Base-by-base conservation (phyloP, 2,329 filamentous ascomycete species). In the Blastomyces parvus region DNA sequence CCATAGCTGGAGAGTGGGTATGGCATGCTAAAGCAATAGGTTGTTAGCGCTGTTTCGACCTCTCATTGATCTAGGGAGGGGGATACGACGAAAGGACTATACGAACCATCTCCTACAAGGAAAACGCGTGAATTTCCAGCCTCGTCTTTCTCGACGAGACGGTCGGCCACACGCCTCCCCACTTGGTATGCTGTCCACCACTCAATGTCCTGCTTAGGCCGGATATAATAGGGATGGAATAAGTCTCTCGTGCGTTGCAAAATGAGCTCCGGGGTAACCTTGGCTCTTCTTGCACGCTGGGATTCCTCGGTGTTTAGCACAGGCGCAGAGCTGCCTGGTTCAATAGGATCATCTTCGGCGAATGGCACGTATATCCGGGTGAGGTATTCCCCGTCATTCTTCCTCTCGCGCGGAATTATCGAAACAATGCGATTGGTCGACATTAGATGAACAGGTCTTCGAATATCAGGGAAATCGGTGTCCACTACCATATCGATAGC, bases 181-280 rank as follows among this genome's bases (percentile, higher is more conserved):
- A 91, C 89, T 55, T 88, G 87, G 69, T 91, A 91, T 1, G 88
- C 87, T 0, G 88, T 88, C 75, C 85, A 91, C 88, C 88, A 90
- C 69, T 88, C 86, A 0, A 88, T 82, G 7, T 87, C 85, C 80
- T 70, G 67, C 19, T 68, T 75, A 0, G 87, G 89, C 64, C 84
- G 81, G 63, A 90, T 86, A 6, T 77, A 81, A 71, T 89, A 90
- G 1, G 88, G 87, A 57, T 83, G 77, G 30, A 90, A 72, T 17
- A 89, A 88, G 63, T 79, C 82, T 71, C 86, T 86, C 2, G 87
- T 87, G 2, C 84, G 83, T 13, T 80, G 80, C 66, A 89, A 85
- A 3, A 90, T 86, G 65, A 87, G 79, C 56, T 83, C 78, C 63
- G 83, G 81, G 0, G 85, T 87, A 9, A 87, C 85, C 0, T 85